Conservation (phyloP, 208 protist genomes). For the Acanthamoeba culbertsoni region DNA sequence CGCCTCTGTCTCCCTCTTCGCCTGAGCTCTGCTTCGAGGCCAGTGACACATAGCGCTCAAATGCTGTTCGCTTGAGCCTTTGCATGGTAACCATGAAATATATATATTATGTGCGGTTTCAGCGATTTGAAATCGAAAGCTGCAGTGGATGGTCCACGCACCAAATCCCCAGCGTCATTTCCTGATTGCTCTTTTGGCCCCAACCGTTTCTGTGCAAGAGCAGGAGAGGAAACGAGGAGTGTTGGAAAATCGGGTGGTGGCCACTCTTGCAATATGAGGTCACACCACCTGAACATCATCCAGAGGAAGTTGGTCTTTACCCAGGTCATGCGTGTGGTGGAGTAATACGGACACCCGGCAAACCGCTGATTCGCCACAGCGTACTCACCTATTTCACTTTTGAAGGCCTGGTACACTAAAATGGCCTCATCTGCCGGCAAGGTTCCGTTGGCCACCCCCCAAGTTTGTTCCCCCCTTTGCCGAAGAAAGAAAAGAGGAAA, state of each 20-base stretch:
- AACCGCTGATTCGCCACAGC: conserved; percentile 74
- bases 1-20: background rate
- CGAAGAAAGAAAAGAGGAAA: background rate
- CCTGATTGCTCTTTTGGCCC: conserved; percentile 72
- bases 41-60: background rate
- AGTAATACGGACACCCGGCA: conserved; percentile 63
- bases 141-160: background rate
- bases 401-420: conserved; percentile 80
- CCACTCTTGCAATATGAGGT: too few species aligned
- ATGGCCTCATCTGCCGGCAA: conserved; percentile 67
- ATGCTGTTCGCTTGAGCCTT: conserved; percentile 51
- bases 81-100: background rate
- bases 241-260: background rate
- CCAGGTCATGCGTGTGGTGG: conserved; percentile 78
- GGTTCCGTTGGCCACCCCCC: background rate
- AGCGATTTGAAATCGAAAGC: background rate
- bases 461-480: too few species aligned
- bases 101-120: background rate
- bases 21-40: background rate
- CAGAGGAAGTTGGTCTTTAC: conserved; percentile 81
- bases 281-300: conserved; percentile 73
- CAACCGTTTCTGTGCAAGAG: conserved; percentile 56
- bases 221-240: background rate
- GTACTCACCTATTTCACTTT: conserved; percentile 73
- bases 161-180: conserved; percentile 64